Evolutionary conservation across 305 asterid genomes (phyloP).

Genomic region (Fraxinus baroniana): DNA sequence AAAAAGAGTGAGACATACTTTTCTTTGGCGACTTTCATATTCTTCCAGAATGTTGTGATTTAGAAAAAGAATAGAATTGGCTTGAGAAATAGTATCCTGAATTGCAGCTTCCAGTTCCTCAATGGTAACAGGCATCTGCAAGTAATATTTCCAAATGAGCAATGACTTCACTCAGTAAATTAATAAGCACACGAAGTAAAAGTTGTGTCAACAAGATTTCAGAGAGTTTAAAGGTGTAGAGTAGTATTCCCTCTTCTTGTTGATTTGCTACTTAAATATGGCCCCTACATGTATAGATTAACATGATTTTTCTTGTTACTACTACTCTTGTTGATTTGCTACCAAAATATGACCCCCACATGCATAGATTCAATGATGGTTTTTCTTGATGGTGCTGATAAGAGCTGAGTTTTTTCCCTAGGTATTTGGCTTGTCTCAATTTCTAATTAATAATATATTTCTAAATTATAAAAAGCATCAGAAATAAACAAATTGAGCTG

Average conservation of each 20-base stretch:
- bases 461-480: background rate
- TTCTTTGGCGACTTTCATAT: constrained; percentile 83
- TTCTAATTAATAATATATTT: background rate
- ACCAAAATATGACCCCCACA: background rate
- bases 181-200: constrained; percentile 21
- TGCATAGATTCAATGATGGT: background rate
- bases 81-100: constrained; percentile 79
- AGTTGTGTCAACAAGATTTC: background rate
- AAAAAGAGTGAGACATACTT: constrained; percentile 38
- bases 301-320: background rate
- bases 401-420: background rate
- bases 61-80: constrained; percentile 83
- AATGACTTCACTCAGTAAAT: constrained; percentile 19
- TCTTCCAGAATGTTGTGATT: constrained; percentile 87
- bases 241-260: background rate
- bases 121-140: constrained; percentile 92
- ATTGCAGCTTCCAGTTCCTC: constrained; percentile 91
- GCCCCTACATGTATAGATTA: background rate
- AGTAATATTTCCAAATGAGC: constrained; percentile 25
- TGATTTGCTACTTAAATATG: background rate
- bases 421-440: background rate
- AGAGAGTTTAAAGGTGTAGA: background rate
- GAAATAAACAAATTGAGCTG: background rate
- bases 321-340: background rate
- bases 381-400: background rate